phyloP scores from a whole-genome alignment of 495 filamentous ascomycete species.

The Penicillium coprophilum region DNA sequence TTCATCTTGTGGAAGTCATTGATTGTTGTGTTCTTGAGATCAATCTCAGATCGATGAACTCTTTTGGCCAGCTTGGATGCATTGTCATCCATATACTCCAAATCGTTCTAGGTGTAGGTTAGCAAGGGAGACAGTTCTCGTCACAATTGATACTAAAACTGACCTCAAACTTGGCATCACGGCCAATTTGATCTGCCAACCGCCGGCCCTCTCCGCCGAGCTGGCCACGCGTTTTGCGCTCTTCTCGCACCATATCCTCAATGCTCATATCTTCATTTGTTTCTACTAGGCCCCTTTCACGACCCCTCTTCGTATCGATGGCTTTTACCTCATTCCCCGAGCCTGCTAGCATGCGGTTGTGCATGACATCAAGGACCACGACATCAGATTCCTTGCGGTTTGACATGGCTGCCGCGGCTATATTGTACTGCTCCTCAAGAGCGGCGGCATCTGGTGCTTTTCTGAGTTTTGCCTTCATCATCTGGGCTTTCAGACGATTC shows the following conservation, averaged over 20 bases:
- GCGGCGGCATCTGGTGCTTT: slow-evolving; percentile 68
- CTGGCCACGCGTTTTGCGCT: slow-evolving; percentile 77
- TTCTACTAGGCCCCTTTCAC: slow-evolving; percentile 74
- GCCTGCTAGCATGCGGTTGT: slow-evolving; percentile 81
- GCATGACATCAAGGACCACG: slow-evolving; percentile 81
- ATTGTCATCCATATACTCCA: slow-evolving; percentile 98
- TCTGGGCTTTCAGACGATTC: slow-evolving; percentile 85
- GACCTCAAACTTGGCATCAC: slow-evolving; percentile 85
- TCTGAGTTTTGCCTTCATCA: slow-evolving; percentile 90
- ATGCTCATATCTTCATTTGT: slow-evolving; percentile 96
- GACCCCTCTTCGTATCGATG: slow-evolving; percentile 71
- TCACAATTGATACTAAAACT: slow-evolving; percentile 18
- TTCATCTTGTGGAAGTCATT: slow-evolving; percentile 89
- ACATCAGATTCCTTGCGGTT: slow-evolving; percentile 63
- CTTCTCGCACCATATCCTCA: slow-evolving; percentile 93
- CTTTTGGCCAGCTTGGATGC: slow-evolving; percentile 86
- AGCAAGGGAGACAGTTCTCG: slow-evolving; percentile 15
- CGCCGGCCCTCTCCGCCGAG: slow-evolving; percentile 76
- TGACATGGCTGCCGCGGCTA: slow-evolving; percentile 58
- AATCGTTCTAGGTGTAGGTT: slow-evolving; percentile 60
- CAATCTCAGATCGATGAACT: slow-evolving; percentile 82
- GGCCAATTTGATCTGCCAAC: slow-evolving; percentile 87
- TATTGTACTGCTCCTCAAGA: slow-evolving; percentile 84
- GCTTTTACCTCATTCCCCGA: slow-evolving; percentile 71
- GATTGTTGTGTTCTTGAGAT: slow-evolving; percentile 86